A percentile compares a stretch with the other conserved stretches of the same genome.
These are phyloP conservation scores for Fusarium sp. DNA, from an alignment of 2,329 filamentous ascomycete species.

Conservation along the genomic window DNA sequence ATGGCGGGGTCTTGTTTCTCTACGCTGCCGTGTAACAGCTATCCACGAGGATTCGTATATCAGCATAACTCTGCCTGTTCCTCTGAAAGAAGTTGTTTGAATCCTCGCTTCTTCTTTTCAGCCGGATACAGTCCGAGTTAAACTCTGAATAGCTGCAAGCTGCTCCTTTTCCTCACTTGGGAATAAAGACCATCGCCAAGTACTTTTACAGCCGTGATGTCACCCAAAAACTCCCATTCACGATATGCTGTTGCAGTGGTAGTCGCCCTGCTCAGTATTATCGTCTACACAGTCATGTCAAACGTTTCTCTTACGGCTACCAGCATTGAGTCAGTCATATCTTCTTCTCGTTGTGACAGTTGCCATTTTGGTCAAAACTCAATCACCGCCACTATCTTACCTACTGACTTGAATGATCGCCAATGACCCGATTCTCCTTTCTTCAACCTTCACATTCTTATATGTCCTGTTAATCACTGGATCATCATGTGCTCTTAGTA, in stretches of 20 bases:
- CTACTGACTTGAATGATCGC: neutral
- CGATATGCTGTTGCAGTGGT: constrained; percentile 34
- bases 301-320: neutral
- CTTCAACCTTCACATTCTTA: neutral
- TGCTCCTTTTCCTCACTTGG: neutral
- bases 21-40: constrained; percentile 27
- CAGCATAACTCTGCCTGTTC: constrained; percentile 8
- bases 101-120: neutral
- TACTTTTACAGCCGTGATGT: constrained; percentile 24
- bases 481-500: neutral
- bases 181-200: constrained; percentile 6
- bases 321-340: constrained; percentile 29
- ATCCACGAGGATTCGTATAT: constrained; percentile 26
- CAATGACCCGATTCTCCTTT: neutral
- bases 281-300: constrained; percentile 21
- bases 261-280: constrained; percentile 42
- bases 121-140: neutral
- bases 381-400: neutral
- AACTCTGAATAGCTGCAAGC: constrained; percentile 5
- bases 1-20: constrained; percentile 34
- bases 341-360: constrained; percentile 1
- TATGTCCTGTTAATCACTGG: neutral
- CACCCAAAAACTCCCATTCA: constrained; percentile 10
- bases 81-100: neutral
- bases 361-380: neutral